A percentile compares a stretch with the other conserved stretches of the same genome.
Evolutionary conservation across 768 basidiomycete species (phyloP).

Genomic region (Lactifluus volemus): DNA sequence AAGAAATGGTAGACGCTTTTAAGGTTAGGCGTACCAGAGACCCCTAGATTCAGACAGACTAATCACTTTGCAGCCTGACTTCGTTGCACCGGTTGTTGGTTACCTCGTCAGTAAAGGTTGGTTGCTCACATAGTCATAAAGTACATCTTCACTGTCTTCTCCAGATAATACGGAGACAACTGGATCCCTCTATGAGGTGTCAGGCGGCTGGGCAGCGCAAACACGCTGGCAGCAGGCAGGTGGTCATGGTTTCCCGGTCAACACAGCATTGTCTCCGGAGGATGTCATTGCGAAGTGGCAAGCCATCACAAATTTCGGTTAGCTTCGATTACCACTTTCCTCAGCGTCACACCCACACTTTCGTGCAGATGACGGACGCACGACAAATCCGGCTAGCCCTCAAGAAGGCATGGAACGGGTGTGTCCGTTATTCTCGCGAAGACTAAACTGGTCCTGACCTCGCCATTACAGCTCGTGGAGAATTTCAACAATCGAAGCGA

Average conservation of each 20-base stretch:
- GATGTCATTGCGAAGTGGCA: conserved; percentile 74
- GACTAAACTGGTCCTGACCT: neutral
- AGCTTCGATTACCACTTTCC: conserved; percentile 17
- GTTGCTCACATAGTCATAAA: neutral
- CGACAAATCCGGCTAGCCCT: conserved; percentile 70
- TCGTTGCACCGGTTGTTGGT: conserved; percentile 86
- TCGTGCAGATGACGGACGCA: conserved; percentile 59
- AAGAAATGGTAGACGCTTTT: conserved; percentile 83
- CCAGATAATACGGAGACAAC: conserved; percentile 63
- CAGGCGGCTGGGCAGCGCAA: conserved; percentile 87
- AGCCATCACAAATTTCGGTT: conserved; percentile 77
- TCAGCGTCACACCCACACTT: conserved; percentile 1
- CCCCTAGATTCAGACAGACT: neutral
- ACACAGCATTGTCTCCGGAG: conserved; percentile 69
- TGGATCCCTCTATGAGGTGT: conserved; percentile 76
- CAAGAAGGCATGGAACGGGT: conserved; percentile 74
- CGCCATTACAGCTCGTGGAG: conserved; percentile 35
- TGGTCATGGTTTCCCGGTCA: conserved; percentile 81
- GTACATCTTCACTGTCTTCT: neutral
- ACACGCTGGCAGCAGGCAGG: conserved; percentile 89
- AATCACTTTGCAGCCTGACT: conserved; percentile 59
- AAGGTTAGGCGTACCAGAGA: conserved; percentile 41
- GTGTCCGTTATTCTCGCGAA: conserved; percentile 1
- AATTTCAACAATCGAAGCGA: conserved; percentile 45
- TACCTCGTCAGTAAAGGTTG: conserved; percentile 72